Base-by-base conservation (phyloP, 768 basidiomycete species). In the Mycena maculata region DNA sequence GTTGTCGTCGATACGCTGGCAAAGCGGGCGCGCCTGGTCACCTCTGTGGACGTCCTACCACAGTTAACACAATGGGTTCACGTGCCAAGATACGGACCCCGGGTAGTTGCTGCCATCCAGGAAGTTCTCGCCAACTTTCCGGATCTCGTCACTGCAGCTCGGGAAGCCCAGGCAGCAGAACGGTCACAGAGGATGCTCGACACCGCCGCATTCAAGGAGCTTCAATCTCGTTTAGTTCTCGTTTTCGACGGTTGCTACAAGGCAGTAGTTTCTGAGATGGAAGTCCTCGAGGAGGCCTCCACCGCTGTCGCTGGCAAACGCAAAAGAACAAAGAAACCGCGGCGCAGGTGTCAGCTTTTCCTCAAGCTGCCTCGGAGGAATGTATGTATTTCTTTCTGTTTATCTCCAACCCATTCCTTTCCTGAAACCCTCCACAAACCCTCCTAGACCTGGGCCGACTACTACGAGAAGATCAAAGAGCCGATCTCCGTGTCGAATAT, bases 161-260 rank as follows among this genome's bases (percentile, higher is more conserved):
- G 49, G 11, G 60, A 68, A 39, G 11, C 8, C 2, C 47, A 56
- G 18, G 49, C 28, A 6, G 56, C 56, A 0, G 62, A 64, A 38
- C 56, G 57, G 27, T 25, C 45, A 4, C 23, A 53, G 20, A 36
- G 38, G 36, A 42, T 18, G 5, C 42, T 69, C 1, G 50, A 59
- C 25, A 52, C 45, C 2, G 50, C 48, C 1, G 62, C 62, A 16
- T 15, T 23, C n/a, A 63, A 68, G 25, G 62, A 63, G 12, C 36
- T 58, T 1, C 67, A 56, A 1, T 1, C 9, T 10, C 55, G 54
- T 1, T 49, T 69, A 5, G n/a, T 31, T 11, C 13, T 28, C 3
- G 62, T 69, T 2, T 63, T 63, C 18, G 56, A 69, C 10, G 67
- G 41, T 2, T 69, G 67, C 42, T 60, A 56, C 20, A 22, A 56